These are phyloP conservation scores for Conticribra weissflogii DNA, from an alignment of 108 stramenopile genomes.

Conservation along the genomic window DNA sequence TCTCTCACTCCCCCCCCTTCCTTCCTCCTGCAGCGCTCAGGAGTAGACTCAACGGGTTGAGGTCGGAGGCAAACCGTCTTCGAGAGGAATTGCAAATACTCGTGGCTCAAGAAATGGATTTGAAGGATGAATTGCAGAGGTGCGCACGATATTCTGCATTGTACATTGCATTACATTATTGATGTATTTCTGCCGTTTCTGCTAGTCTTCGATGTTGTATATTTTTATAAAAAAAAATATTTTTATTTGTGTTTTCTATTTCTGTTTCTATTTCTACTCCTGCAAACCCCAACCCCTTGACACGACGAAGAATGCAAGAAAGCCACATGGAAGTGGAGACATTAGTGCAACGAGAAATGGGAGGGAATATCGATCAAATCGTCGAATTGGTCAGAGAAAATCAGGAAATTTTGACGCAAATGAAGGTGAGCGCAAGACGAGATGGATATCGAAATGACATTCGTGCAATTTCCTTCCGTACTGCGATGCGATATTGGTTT, in stretches of 20 bases:
- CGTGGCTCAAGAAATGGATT: neutral
- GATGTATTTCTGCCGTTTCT: too few species aligned
- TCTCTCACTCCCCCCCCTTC: too few species aligned
- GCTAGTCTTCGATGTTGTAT: neutral
- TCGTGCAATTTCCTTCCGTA: neutral
- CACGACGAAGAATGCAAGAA: slow-evolving; percentile 10
- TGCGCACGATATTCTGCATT: neutral
- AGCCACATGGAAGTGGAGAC: neutral
- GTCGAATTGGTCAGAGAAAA: slow-evolving; percentile 23
- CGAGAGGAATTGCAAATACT: slow-evolving; percentile 6
- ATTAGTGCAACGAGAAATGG: slow-evolving; percentile 6
- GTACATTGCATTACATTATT: neutral
- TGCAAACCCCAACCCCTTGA: neutral
- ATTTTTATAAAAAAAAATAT: neutral
- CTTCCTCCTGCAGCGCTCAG: slow-evolving; percentile 9
- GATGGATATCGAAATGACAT: neutral
- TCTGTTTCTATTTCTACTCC: neutral
- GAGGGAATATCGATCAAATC: slow-evolving; percentile 6
- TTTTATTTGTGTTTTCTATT: neutral
- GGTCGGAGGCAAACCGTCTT: slow-evolving; percentile 5
- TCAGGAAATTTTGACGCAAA: slow-evolving; percentile 10
- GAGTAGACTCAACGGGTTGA: slow-evolving; percentile 1
- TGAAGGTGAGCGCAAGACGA: slow-evolving; percentile 15
- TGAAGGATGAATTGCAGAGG: slow-evolving; percentile 10
- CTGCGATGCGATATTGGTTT: neutral